These are phyloP conservation scores for Botrytis sinoallii DNA, from an alignment of 2,329 filamentous ascomycete genomes.

Conservation along the genomic window DNA sequence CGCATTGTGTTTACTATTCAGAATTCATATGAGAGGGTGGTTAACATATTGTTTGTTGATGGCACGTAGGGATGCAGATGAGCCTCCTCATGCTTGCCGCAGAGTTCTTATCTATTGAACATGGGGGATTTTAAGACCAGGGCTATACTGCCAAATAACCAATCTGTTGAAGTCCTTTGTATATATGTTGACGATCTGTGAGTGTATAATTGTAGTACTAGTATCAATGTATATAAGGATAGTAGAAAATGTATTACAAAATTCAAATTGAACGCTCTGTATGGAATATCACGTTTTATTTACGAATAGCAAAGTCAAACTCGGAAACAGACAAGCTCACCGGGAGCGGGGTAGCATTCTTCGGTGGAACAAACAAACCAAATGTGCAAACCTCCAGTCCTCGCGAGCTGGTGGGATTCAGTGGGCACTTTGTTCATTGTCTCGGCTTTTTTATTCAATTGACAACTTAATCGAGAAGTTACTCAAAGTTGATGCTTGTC, in stretches of 20 bases:
- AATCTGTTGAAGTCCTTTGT: background rate
- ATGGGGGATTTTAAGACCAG: background rate
- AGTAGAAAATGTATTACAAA: background rate
- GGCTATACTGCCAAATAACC: background rate
- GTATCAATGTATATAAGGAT: background rate
- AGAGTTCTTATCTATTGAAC: background rate
- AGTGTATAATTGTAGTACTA: background rate
- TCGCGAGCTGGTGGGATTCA: background rate
- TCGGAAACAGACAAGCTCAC: background rate
- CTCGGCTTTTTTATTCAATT: background rate
- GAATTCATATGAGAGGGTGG: background rate
- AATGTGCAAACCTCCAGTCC: background rate
- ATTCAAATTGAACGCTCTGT: background rate
- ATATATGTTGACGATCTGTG: background rate
- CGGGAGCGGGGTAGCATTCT: background rate
- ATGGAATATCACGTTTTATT: background rate
- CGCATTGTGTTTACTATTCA: background rate
- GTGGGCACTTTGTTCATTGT: background rate
- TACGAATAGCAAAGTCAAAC: background rate
- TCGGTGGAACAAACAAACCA: background rate
- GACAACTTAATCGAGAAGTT: background rate
- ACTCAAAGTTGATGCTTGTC: conserved; percentile 8
- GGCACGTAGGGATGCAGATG: background rate
- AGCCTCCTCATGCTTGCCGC: background rate
- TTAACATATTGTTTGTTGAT: background rate